Percentiles rank a stretch among this genome's conserved stretches.
These are phyloP conservation scores for Ocimum tenuiflorum DNA, from an alignment of 257 asterid species.

Conservation along the genomic window DNA sequence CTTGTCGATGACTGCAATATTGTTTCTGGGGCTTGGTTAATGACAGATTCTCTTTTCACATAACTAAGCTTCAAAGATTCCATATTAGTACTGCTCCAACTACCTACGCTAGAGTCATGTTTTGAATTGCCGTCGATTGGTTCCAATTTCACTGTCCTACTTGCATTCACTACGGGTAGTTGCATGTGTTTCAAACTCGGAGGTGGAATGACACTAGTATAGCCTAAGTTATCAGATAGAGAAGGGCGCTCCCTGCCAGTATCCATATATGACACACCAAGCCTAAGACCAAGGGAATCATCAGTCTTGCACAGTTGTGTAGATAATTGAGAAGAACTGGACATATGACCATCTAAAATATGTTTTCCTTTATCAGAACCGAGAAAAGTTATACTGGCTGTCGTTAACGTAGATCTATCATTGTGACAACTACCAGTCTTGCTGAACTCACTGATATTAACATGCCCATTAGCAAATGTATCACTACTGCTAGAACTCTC, in stretches of 20 bases:
- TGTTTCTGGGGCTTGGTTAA: slow-evolving; percentile 26
- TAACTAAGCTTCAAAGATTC: slow-evolving; percentile 30
- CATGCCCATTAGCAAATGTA: slow-evolving; percentile 21
- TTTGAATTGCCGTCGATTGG: slow-evolving; percentile 48
- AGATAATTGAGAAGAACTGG: slow-evolving; percentile 27
- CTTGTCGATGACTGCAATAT: slow-evolving; percentile 20
- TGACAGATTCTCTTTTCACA: slow-evolving; percentile 39
- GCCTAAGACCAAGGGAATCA: slow-evolving; percentile 64
- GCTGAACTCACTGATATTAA: slow-evolving; percentile 20
- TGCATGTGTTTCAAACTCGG: slow-evolving; percentile 24
- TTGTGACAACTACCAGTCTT: slow-evolving; percentile 16
- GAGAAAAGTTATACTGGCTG: slow-evolving; percentile 21
- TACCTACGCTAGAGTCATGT: slow-evolving; percentile 30
- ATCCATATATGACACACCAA: slow-evolving; percentile 35
- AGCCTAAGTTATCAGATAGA: slow-evolving; percentile 21
- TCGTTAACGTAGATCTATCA: slow-evolving; percentile 23
- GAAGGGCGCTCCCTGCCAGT: slow-evolving; percentile 24
- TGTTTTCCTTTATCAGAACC: slow-evolving; percentile 42
- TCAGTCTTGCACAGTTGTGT: slow-evolving; percentile 28
- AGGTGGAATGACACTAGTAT: slow-evolving; percentile 19
- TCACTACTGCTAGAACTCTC: slow-evolving; percentile 42
- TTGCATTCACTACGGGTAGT: slow-evolving; percentile 22
- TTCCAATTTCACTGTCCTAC: slow-evolving; percentile 51
- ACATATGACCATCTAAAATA: slow-evolving; percentile 23
- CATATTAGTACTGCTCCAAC: slow-evolving; percentile 30